A percentile compares a stretch with the other conserved stretches of the same genome.
Evolutionary conservation across 1,139 yeast genomes (phyloP).

Genomic region (Nakaseomyces sp.): DNA sequence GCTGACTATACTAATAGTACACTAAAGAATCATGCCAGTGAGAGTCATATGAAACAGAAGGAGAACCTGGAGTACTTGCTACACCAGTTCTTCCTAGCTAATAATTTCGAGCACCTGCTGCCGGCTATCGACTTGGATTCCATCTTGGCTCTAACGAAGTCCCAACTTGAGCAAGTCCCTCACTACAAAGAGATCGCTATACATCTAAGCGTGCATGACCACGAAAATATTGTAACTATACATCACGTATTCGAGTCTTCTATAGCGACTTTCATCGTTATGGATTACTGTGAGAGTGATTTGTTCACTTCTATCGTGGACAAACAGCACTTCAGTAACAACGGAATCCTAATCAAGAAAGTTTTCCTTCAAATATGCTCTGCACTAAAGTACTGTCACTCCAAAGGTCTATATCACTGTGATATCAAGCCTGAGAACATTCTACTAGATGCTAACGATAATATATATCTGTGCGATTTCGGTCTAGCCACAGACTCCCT

Average conservation of each 20-base stretch:
- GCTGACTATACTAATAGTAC: conserved; percentile 13
- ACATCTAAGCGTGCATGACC: conserved; percentile 66
- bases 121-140: conserved; percentile 29
- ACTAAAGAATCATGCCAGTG: conserved; percentile 2
- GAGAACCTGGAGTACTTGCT: conserved; percentile 18
- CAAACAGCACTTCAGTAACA: conserved; percentile 34
- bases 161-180: conserved; percentile 22
- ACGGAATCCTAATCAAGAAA: conserved; percentile 45
- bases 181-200: conserved; percentile 54
- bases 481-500: conserved; percentile 66
- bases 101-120: conserved; percentile 21
- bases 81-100: conserved; percentile 22
- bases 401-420: conserved; percentile 66
- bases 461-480: conserved; percentile 67
- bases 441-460: conserved; percentile 52
- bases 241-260: conserved; percentile 59
- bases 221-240: conserved; percentile 69
- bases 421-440: conserved; percentile 89
- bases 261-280: conserved; percentile 53
- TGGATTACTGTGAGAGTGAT: conserved; percentile 81
- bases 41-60: neutral
- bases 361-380: conserved; percentile 71
- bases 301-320: conserved; percentile 75
- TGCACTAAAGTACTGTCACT: conserved; percentile 63
- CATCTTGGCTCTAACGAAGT: conserved; percentile 18